Percentiles rank a stretch among this genome's conserved stretches.
phyloP scores from a whole-genome alignment of 495 filamentous ascomycete species.

The Hypoxylon rickii region DNA sequence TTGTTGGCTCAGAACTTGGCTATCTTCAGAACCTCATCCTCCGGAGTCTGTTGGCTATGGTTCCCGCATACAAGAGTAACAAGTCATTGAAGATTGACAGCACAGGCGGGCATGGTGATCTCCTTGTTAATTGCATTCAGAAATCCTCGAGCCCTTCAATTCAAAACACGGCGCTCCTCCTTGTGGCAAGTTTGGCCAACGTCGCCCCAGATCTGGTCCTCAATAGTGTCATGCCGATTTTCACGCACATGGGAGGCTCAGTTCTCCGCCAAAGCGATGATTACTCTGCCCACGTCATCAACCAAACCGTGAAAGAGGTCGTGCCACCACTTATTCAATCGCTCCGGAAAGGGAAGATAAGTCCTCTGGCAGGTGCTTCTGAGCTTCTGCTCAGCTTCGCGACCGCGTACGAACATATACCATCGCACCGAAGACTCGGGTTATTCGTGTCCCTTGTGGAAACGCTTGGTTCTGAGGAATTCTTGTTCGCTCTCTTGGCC shows the following conservation, averaged over 20 bases:
- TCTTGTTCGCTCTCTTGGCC: constrained; percentile 70
- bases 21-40: constrained; percentile 84
- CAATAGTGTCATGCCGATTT: constrained; percentile 98
- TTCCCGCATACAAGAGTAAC: constrained; percentile 69
- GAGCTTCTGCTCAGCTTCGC: constrained; percentile 91
- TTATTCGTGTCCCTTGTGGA: constrained; percentile 80
- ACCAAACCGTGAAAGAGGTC: constrained; percentile 84
- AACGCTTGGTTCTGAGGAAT: constrained; percentile 82
- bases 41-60: constrained; percentile 74
- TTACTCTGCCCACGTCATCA: constrained; percentile 92
- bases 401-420: constrained; percentile 93
- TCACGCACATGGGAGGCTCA: constrained; percentile 93
- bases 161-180: constrained; percentile 86
- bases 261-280: constrained; percentile 90
- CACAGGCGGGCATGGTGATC: constrained; percentile 76
- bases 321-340: constrained; percentile 90
- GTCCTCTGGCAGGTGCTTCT: constrained; percentile 75
- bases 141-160: constrained; percentile 86
- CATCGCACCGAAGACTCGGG: constrained; percentile 75
- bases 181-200: constrained; percentile 80
- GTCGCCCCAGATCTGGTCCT: constrained; percentile 86
- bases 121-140: constrained; percentile 89
- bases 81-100: constrained; percentile 68
- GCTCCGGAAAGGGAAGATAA: constrained; percentile 74
- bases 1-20: constrained; percentile 74